Evolutionary conservation across 345 rosid genomes (phyloP), one percentile per base, ranked within the genome.

Genomic region (Garcia nutans): DNA sequence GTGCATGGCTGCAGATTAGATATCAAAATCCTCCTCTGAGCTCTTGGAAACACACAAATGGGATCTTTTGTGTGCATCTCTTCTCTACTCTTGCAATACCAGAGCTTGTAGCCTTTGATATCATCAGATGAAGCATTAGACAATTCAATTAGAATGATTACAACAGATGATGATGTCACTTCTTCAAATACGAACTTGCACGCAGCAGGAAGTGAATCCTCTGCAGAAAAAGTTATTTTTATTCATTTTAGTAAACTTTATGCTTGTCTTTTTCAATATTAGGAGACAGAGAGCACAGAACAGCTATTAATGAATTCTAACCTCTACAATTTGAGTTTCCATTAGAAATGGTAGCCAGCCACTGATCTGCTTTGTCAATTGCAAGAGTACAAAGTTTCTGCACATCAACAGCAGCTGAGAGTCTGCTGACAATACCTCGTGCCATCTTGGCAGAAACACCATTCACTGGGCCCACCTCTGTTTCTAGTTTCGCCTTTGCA

Each of bases 151-250:
- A 96, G 68, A 77, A 86, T 81, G 77, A 93, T 83, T 47, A 84
- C 80, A 70, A 92, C 91, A 60, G 88, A 85, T 20, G 88, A 86
- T 0, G 96, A 73, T 15, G 78, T 85, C 78, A 92, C 85, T 86
- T 93, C 94, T 85, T 96, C 98, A 78, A 96, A 93, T 47, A 87
- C 76, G 81, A 96, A 91, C 86, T 83, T 91, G 84, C 97, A 91
- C 57, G 97, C 94, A 76, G 94, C 85, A 57, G 93, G 96, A 75
- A 82, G 86, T 76, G 90, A 82, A 75, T 80, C 89, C 83, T 85
- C 90, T 85, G 86, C 81, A 23, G 70, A 72, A 64, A 47, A 78
- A 67, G 72, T 23, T 73, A 49, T 57, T 19, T 44, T 70, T 73
- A 58, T 79, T 83, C 71, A 59, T 67, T 72, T 42, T 24, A 56